phyloP scores from a whole-genome alignment of 1,139 yeast genomes.

The Sugiyamaella pinicola region DNA sequence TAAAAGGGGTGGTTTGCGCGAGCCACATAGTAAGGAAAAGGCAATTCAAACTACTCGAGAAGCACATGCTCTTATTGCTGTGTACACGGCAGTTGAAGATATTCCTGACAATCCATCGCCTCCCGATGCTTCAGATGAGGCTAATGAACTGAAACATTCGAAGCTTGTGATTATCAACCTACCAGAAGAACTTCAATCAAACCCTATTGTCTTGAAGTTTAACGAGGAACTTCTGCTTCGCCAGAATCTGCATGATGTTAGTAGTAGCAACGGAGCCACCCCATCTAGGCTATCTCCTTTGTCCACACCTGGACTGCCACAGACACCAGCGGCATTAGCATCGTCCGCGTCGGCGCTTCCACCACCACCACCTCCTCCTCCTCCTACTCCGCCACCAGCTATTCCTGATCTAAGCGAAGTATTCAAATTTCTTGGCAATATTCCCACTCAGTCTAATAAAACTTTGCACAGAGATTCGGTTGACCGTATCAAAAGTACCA shows the following conservation, averaged over 20 bases:
- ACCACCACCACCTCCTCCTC: conserved; percentile 10
- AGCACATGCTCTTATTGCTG: conserved; percentile 34
- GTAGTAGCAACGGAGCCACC: background rate
- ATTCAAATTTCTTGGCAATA: background rate
- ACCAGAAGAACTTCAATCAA: conserved; percentile 21
- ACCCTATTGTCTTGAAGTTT: conserved; percentile 21
- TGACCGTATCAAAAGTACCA: background rate
- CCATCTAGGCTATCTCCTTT: background rate
- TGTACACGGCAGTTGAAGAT: conserved; percentile 34
- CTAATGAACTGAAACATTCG: conserved; percentile 7
- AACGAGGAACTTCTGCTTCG: conserved; percentile 5
- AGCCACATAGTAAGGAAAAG: conserved; percentile 37
- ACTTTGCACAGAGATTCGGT: background rate
- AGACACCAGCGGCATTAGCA: background rate
- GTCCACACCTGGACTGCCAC: background rate
- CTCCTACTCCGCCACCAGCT: background rate
- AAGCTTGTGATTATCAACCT: conserved; percentile 25
- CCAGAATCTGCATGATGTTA: background rate
- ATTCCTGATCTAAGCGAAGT: background rate
- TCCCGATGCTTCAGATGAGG: conserved; percentile 27
- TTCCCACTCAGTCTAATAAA: conserved; percentile 1
- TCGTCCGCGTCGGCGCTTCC: background rate
- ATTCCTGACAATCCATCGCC: conserved; percentile 40
- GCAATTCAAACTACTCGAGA: conserved; percentile 37
- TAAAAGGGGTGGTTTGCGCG: conserved; percentile 39